A percentile compares a stretch with the other conserved stretches of the same genome.
Evolutionary conservation across 768 basidiomycete genomes (phyloP).

Genomic region (Mycena sanguinolenta): DNA sequence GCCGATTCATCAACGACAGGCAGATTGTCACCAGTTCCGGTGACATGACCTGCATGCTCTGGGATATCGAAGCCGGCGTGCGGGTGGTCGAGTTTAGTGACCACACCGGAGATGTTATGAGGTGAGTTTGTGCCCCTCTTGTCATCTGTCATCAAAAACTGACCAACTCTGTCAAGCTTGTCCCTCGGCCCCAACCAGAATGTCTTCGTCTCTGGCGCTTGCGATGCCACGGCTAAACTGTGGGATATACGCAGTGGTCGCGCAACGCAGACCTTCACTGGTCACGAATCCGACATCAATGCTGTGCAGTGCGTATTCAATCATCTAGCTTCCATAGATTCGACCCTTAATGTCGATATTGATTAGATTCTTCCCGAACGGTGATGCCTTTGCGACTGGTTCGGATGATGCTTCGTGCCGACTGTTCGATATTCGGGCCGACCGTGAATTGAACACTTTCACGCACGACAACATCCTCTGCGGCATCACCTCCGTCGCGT

Average conservation of each 20-base stretch:
- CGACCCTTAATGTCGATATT: constrained; percentile 31
- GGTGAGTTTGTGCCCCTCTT: constrained; percentile 64
- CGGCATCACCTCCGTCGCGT: constrained; percentile 98
- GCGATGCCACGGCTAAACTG: constrained; percentile 97
- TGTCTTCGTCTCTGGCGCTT: constrained; percentile 98
- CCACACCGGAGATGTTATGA: constrained; percentile 99
- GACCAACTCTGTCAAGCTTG: constrained; percentile 65
- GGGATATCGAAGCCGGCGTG: constrained; percentile 99
- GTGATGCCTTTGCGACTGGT: constrained; percentile 98
- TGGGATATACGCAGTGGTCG: constrained; percentile 99
- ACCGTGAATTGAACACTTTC: constrained; percentile 96
- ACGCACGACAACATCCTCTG: constrained; percentile 99
- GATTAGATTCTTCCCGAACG: constrained; percentile 97
- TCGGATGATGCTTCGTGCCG: constrained; percentile 99
- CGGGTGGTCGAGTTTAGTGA: constrained; percentile 99
- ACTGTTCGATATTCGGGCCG: constrained; percentile 96
- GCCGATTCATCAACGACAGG: constrained; percentile 97
- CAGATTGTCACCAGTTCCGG: constrained; percentile 98
- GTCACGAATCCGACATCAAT: constrained; percentile 99
- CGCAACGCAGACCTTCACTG: constrained; percentile 98
- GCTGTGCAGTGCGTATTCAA: constrained; percentile 87
- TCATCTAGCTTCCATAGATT: constrained; percentile 28
- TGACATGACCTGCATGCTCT: constrained; percentile 99
- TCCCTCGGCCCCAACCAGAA: constrained; percentile 95
- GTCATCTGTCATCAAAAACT: constrained; percentile 30